Evolutionary conservation across 108 stramenopile genomes (phyloP).

Genomic region (Cyclotella distinguenda): DNA sequence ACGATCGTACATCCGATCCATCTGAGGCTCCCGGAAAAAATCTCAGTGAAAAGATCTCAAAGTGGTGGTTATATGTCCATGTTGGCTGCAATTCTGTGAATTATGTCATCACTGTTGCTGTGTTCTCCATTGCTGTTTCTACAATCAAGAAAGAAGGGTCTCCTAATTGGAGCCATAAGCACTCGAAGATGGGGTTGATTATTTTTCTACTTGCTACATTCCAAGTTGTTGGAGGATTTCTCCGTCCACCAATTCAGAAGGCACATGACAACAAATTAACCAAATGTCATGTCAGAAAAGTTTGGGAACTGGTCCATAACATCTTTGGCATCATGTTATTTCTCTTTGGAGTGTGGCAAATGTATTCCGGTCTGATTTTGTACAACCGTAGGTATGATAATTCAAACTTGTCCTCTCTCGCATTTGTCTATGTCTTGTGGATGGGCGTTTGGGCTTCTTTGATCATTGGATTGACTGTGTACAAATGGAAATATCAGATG

Average conservation of each 20-base stretch:
- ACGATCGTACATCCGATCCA: neutral
- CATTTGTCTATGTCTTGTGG: slow-evolving; percentile 21
- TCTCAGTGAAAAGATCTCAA: neutral
- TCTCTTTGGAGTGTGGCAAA: slow-evolving; percentile 37
- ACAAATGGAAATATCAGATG: slow-evolving; percentile 16
- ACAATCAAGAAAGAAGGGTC: slow-evolving; percentile 17
- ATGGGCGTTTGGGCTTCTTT: slow-evolving; percentile 20
- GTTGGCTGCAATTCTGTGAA: slow-evolving; percentile 28
- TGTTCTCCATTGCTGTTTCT: slow-evolving; percentile 37
- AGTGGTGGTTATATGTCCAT: slow-evolving; percentile 39
- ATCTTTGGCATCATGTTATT: slow-evolving; percentile 27
- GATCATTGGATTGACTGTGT: slow-evolving; percentile 27
- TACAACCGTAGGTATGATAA: slow-evolving; percentile 23
- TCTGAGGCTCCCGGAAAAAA: neutral
- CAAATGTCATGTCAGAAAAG: slow-evolving; percentile 10
- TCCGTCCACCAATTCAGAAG: slow-evolving; percentile 23
- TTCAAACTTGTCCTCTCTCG: neutral
- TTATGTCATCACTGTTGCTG: slow-evolving; percentile 33
- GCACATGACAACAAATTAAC: slow-evolving; percentile 10
- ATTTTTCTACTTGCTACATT: slow-evolving; percentile 36
- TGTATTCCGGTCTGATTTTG: slow-evolving; percentile 26
- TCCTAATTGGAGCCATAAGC: slow-evolving; percentile 21
- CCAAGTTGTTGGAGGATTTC: slow-evolving; percentile 34
- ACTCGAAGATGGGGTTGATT: slow-evolving; percentile 37
- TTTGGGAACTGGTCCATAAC: slow-evolving; percentile 36